These are phyloP conservation scores for Pelargonium australe DNA, from an alignment of 441 rosid species.

Conservation along the genomic window DNA sequence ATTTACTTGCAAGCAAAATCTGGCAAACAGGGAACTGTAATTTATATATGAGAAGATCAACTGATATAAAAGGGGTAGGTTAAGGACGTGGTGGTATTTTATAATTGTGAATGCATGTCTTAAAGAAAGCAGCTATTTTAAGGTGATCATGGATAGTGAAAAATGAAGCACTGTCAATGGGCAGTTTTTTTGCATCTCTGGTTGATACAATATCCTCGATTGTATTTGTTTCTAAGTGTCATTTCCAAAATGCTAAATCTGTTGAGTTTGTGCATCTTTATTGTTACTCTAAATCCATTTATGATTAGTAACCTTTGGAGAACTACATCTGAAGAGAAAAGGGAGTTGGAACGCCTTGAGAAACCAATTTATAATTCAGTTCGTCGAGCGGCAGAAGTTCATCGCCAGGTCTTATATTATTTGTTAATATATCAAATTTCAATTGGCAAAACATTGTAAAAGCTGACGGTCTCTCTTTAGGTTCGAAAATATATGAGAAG, in stretches of 20 bases:
- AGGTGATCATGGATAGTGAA: too few relatives aligned
- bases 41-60: not conserved
- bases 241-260: not conserved
- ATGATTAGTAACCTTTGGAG: constrained; percentile 92
- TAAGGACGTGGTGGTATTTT: not conserved
- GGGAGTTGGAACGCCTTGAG: constrained; percentile 79
- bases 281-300: not conserved
- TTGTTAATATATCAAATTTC: not conserved
- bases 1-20: not conserved
- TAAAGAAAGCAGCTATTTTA: not conserved
- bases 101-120: not conserved
- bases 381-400: constrained; percentile 97
- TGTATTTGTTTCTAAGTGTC: not conserved
- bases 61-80: not conserved
- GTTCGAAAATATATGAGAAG: constrained; percentile 76
- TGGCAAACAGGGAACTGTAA: not conserved
- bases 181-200: too few relatives aligned
- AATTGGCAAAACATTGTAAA: not conserved
- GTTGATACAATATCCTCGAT: not conserved
- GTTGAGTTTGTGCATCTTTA: not conserved
- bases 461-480: constrained; percentile 25
- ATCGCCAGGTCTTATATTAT: constrained; percentile 61
- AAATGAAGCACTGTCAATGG: too few relatives aligned
- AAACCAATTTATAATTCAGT: constrained; percentile 81
- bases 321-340: constrained; percentile 91